phyloP scores from a whole-genome alignment of 1,284 basidiomycete genomes.

The Apiotrichum mycotoxinovorans region DNA sequence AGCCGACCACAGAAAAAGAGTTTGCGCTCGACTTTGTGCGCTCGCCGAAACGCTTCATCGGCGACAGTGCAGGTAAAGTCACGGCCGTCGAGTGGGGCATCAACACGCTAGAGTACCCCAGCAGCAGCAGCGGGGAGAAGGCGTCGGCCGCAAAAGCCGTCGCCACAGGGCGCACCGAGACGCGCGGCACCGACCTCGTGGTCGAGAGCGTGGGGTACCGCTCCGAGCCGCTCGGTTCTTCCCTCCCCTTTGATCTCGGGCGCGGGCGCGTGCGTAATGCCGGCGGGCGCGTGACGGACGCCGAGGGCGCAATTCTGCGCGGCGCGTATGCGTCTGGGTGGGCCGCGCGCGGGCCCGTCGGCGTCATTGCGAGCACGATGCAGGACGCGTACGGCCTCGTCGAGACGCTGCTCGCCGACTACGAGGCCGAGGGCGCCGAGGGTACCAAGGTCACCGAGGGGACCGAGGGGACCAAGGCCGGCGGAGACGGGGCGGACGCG shows the following conservation, averaged over 20 bases:
- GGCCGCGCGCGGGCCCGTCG: conserved; percentile 86
- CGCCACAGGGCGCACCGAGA: conserved; percentile 59
- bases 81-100: conserved; percentile 37
- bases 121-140: too few relatives aligned
- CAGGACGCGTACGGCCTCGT: conserved; percentile 71
- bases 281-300: conserved; percentile 46
- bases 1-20: conserved; percentile 52
- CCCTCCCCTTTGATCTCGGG: conserved; percentile 48
- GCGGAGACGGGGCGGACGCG: neutral
- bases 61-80: conserved; percentile 43
- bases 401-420: conserved; percentile 36
- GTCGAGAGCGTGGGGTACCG: conserved; percentile 86
- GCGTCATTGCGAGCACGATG: conserved; percentile 93
- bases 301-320: conserved; percentile 45
- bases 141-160: conserved; percentile 53
- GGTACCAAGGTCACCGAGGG: too few relatives aligned
- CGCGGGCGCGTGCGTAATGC: conserved; percentile 46
- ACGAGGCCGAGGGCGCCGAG: conserved; percentile 5
- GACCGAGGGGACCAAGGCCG: neutral
- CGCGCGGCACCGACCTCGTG: conserved; percentile 67
- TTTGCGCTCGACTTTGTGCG: conserved; percentile 82
- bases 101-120: conserved; percentile 34
- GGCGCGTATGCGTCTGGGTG: conserved; percentile 91
- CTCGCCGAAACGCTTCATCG: conserved; percentile 59
- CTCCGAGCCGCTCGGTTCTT: conserved; percentile 57